Evolutionary conservation across 768 basidiomycete genomes (phyloP), one percentile per base, ranked within the genome.

Genomic region (Suillus discolor): DNA sequence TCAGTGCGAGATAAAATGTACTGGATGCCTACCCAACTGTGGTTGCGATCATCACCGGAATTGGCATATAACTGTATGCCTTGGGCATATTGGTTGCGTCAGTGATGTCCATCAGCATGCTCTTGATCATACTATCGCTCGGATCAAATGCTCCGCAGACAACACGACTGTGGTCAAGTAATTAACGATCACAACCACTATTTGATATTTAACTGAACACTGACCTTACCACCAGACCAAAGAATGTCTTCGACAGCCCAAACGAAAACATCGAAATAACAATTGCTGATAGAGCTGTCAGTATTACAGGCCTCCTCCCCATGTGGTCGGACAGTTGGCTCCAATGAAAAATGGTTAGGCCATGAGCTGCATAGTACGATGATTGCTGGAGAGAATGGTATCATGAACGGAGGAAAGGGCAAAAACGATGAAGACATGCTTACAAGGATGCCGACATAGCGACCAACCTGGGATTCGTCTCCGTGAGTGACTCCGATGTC

Each of bases 41-140:
- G 0, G 69, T 72, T 11, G 83, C 83, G 18, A 77, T 59, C 38
- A 75, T 74, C 84, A 83, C 83, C 20, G 80, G 69, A 8, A 78
- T 69, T 1, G 91, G 91, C 73, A 89, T 76, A 63, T 84, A 86
- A 3, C 85, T 83, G 71, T 87, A 91, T 16, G 87, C 83, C 54
- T 66, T 66, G 3, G 69, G 77, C 57, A 70, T 69, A 64, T 72
- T 79, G 16, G 74, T 75, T 13, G 72, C 15, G 42, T 75, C 74
- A 8, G 73, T 83, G 39, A 85, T 78, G 67, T 85, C 84, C 7
- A 81, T 38, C 36, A 38, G 36, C 36, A 38, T 79, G 57, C 82
- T 83, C 66, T 85, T 84, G 65, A 83, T 77, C 36, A 83, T 77
- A 1, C 84, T 81, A 36, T 81, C 73, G 66, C 84, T 89, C 25